Evolutionary conservation across 2,329 filamentous ascomycete genomes (phyloP), one percentile per base, ranked within the genome.

Genomic region (Sarocladium strictum): DNA sequence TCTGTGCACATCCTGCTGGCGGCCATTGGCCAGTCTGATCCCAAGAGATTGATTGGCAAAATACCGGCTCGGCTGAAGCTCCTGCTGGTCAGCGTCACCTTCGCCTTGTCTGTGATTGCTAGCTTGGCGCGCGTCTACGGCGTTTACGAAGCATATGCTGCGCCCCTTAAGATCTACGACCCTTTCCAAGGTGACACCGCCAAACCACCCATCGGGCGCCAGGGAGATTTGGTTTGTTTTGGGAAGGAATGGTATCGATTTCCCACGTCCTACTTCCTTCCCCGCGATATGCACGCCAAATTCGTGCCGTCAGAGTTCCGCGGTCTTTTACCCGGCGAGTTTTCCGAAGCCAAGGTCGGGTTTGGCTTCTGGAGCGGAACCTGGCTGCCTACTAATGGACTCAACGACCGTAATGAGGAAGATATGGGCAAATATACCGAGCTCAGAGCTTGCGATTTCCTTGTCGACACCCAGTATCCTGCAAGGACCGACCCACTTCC

Each of bases 171-270:
- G 21, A 74, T 92, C 15, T 92, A 91, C 66, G 67, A 77, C 33
- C 84, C 85, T 1, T 75, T 97, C 1, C 77, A 85, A 54, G 78
- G 81, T 19, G 72, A 72, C 14, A 63, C 76, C 19, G 72, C 74
- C 43, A 64, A 76, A 14, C 64, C 73, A 9, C 78, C 75, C 1
- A 61, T 88, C 5, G 80, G 83, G 2, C 69, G 73, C 0, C 67
- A 73, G 2, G 88, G 85, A 15, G 86, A 90, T 58, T 84, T 78
- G 17, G 83, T 99, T 2, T 99, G 94, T 68, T 81, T 96, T 37
- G 91, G 90, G 26, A 99, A 97, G 67, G 94, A 99, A 67, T 99
- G 94, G 94, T 97, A 99, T 69, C 89, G 94, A 33, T 97, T 97
- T 66, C 93, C 94, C 1, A 93, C 89, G 1, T 95, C 92, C 0